These are phyloP conservation scores for Hibiscus syriacus DNA, from an alignment of 345 rosid genomes.

Conservation along the genomic window DNA sequence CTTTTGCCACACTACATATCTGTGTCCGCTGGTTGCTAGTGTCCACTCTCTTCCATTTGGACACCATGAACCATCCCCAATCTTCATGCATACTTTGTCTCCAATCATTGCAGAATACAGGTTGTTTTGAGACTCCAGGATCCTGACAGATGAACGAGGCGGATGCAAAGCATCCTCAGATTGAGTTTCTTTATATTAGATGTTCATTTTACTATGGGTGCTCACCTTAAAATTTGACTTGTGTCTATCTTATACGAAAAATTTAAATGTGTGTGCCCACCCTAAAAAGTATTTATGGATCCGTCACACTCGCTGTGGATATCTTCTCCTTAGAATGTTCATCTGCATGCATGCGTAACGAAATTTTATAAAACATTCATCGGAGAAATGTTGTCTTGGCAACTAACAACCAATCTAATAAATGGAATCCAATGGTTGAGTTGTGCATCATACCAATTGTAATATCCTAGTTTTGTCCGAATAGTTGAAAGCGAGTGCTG, in stretches of 20 bases:
- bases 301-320: no score
- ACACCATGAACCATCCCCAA: constrained; percentile 89
- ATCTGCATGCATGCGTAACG: constrained; percentile 40
- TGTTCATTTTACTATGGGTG: no score
- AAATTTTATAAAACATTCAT: not conserved
- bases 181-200: no score
- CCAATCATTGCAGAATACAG: constrained; percentile 72
- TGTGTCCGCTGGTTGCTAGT: constrained; percentile 62
- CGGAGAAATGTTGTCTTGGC: constrained; percentile 22
- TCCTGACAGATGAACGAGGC: constrained; percentile 50
- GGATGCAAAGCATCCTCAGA: no score
- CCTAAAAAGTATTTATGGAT: no score
- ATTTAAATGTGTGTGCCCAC: no score
- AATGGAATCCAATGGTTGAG: not conserved
- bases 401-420: constrained; percentile 33
- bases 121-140: constrained; percentile 43
- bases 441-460: constrained; percentile 37
- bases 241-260: no score
- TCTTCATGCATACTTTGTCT: constrained; percentile 39
- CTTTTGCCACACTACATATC: constrained; percentile 24
- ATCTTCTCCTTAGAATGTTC: constrained; percentile 50
- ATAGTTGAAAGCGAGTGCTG: no score
- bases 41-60: constrained; percentile 76
- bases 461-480: no score
- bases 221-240: no score